Evolutionary conservation across 2,329 filamentous ascomycete genomes (phyloP).

Genomic region (Neofusicoccum sp.): DNA sequence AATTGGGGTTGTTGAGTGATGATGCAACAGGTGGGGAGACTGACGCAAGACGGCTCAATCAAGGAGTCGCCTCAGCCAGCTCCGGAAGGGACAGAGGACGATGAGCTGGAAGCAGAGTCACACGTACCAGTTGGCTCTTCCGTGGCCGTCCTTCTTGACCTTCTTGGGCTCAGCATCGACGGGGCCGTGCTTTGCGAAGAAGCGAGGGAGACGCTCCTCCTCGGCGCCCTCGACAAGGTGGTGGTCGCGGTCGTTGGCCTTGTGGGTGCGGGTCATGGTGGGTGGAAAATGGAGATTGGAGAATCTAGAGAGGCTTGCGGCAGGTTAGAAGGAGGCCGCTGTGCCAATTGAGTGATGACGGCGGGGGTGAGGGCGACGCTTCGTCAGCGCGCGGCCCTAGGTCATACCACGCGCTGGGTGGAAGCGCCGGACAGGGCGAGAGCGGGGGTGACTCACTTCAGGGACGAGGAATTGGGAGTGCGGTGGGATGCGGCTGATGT

Average conservation of each 20-base stretch:
- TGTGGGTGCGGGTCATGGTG: conserved; percentile 88
- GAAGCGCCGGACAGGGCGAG: background rate
- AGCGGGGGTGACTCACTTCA: background rate
- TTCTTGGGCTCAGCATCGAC: conserved; percentile 82
- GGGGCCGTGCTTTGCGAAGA: conserved; percentile 86
- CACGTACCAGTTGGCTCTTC: conserved; percentile 88
- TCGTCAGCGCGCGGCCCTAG: conserved; percentile 18
- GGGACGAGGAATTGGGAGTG: background rate
- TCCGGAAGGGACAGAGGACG: background rate
- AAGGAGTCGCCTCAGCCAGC: background rate
- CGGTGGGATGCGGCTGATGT: background rate
- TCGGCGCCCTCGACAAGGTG: conserved; percentile 72
- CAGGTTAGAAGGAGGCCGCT: conserved; percentile 20
- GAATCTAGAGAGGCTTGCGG: conserved; percentile 11
- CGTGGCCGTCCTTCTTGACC: conserved; percentile 93
- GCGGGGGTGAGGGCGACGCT: background rate
- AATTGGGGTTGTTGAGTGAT: background rate
- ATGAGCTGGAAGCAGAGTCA: background rate
- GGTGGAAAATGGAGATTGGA: conserved; percentile 39
- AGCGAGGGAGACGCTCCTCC: conserved; percentile 76
- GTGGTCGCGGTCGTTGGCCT: conserved; percentile 91
- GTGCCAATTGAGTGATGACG: conserved; percentile 11
- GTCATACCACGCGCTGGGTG: conserved; percentile 6
- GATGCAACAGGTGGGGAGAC: background rate
- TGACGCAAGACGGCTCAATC: background rate